Percentiles rank a stretch among this genome's conserved stretches.
phyloP scores from a whole-genome alignment of 805 yeast species.

The Schwanniomyces occidentalis region DNA sequence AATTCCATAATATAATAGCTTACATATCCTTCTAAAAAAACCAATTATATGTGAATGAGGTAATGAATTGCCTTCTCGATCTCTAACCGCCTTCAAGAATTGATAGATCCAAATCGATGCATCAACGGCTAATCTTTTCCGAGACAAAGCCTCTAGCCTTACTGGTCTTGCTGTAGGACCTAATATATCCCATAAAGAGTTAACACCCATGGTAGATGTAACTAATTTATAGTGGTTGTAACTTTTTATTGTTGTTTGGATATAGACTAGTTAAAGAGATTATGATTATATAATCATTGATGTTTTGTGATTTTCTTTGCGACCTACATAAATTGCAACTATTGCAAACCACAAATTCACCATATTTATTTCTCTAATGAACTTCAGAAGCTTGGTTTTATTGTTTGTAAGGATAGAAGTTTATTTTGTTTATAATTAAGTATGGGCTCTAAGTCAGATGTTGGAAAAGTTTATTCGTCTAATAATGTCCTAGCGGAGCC shows the following conservation, averaged over 20 bases:
- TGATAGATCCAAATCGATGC: constrained; percentile 99
- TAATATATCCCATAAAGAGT: constrained; percentile 87
- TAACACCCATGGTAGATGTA: constrained; percentile 99
- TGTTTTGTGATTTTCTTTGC: neutral
- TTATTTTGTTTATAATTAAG: neutral
- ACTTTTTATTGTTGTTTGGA: no score
- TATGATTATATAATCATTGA: no score
- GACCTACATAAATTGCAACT: no score
- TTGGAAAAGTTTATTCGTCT: neutral
- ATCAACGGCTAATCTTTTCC: constrained; percentile 86
- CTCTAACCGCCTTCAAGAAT: constrained; percentile 91
- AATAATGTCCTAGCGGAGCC: constrained; percentile 1
- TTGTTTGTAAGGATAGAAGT: neutral
- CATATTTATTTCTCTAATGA: no score
- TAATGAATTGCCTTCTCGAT: constrained; percentile 74
- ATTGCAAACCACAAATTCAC: constrained; percentile 5
- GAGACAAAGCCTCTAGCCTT: constrained; percentile 76
- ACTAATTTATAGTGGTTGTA: no score
- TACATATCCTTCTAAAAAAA: constrained; percentile 90
- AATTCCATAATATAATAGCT: constrained; percentile 81
- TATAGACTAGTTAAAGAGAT: no score
- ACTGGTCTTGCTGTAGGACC: constrained; percentile 92
- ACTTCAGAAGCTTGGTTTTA: no score
- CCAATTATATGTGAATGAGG: constrained; percentile 90
- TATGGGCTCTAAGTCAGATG: constrained; percentile 4